A percentile compares a stretch with the other conserved stretches of the same genome.
Evolutionary conservation across 1,284 basidiomycete species (phyloP).

Genomic region (Cryptococcus maquisensis): DNA sequence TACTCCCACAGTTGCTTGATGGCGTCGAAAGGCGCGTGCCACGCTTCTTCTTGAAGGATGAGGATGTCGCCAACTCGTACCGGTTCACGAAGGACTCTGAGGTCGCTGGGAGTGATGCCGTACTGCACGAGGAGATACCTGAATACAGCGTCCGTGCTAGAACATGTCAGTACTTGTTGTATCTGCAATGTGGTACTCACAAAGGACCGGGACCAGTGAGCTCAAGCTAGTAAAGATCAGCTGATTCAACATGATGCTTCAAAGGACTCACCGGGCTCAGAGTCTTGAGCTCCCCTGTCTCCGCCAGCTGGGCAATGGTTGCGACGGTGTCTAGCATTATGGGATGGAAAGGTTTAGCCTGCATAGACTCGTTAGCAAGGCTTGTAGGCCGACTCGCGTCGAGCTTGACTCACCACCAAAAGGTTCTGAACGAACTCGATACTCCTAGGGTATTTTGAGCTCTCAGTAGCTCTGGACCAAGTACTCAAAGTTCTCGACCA

Average conservation of each 20-base stretch:
- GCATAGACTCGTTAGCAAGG: background rate
- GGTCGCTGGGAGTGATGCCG: conserved; percentile 29
- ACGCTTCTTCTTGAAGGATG: conserved; percentile 21
- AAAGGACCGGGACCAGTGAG: conserved; percentile 33
- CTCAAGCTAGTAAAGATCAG: conserved; percentile 14
- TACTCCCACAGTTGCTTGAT: conserved; percentile 6
- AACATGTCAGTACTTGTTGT: background rate
- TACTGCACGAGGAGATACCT: conserved; percentile 36
- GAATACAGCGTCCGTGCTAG: conserved; percentile 29
- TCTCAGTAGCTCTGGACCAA: conserved; percentile 8
- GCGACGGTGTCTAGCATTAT: conserved; percentile 33
- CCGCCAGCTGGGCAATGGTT: conserved; percentile 16
- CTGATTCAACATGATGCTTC: background rate
- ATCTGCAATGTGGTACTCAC: conserved; percentile 4
- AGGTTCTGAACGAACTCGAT: conserved; percentile 32
- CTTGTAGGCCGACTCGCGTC: background rate
- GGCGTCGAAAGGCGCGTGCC: conserved; percentile 15
- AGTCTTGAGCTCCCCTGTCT: conserved; percentile 1
- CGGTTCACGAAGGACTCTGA: conserved; percentile 19
- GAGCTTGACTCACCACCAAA: conserved; percentile 16
- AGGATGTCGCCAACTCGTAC: conserved; percentile 38
- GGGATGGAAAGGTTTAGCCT: conserved; percentile 32
- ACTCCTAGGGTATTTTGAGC: conserved; percentile 12
- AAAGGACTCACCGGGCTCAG: conserved; percentile 12
- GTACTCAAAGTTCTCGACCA: no score